Evolutionary conservation across 768 basidiomycete genomes (phyloP), one percentile per base, ranked within the genome.

Genomic region (Agaricus sinodeliciosus): DNA sequence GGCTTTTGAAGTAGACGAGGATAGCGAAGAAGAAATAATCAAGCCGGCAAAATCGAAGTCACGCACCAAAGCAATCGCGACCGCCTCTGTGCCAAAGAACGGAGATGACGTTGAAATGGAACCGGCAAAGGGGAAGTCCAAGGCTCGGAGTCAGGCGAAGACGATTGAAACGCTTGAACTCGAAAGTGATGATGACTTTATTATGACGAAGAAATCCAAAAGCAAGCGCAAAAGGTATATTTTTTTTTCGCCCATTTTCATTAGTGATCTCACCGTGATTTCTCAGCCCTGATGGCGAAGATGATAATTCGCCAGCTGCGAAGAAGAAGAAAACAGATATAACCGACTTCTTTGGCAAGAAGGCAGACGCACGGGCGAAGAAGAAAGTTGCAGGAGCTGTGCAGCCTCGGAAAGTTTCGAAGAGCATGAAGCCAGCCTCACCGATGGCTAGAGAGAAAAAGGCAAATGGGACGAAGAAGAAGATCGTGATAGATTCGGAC

Each of bases 171-270:
- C 47, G 12, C 42, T 54, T 15, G 48, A 45, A 11, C 26, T 53
- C 9, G 60, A 56, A 31, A 55, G 53, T 28, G 58, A 63, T 26
- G 54, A 42, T 19, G 56, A 60, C 37, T 55, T 59, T 19, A 51
- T 39, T 34, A 16, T 52, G 43, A 26, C 39, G 27, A 44, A 43
- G 37, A 46, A 42, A 43, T 35, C 45, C 12, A 40, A 61, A 13
- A 63, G 69, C 41, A 90, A 90, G 67, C 81, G 87, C 40, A 91
- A 90, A 67, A 86, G 79, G 88, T 85, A 54, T 41, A 59, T 44
- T 35, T 5, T 39, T 41, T 18, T 69, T 69, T 42, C 76, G 77
- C 18, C 63, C 68, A 43, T 65, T 66, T 16, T 15, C 8, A 36
- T 53, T 34, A 43, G 40, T 26, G 15, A 18, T 18, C 26, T 40